A percentile compares a stretch with the other conserved stretches of the same genome.
Conservation (phyloP, 257 asterid species). For the Linaria vulgaris region DNA sequence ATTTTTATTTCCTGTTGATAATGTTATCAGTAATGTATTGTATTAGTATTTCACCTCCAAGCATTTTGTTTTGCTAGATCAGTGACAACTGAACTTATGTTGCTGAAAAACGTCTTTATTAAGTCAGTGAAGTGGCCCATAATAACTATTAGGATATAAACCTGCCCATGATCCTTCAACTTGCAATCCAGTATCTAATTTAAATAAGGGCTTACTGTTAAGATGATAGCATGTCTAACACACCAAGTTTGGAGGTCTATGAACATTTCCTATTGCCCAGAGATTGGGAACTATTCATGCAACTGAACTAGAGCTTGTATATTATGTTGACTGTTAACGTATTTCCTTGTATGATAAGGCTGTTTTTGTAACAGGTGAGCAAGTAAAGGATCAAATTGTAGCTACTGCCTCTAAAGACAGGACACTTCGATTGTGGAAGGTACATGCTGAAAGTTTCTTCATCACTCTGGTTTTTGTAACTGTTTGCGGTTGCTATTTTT, state of each 20-base stretch:
- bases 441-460: conserved; percentile 32
- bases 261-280: not conserved
- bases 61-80: not conserved
- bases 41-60: not conserved
- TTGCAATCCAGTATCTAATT: conserved; percentile 8
- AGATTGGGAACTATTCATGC: not conserved
- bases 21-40: not conserved
- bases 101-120: not conserved
- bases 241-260: not conserved
- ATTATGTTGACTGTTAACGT: not conserved
- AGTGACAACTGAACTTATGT: conserved; percentile 6
- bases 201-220: conserved; percentile 1
- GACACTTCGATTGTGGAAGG: conserved; percentile 91
- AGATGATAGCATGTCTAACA: conserved; percentile 4
- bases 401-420: conserved; percentile 95
- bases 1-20: conserved; percentile 14
- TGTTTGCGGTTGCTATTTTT: conserved; percentile 6
- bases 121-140: not conserved
- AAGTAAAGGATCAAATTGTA: conserved; percentile 48
- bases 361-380: conserved; percentile 37
- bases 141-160: not conserved
- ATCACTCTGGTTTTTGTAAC: conserved; percentile 22
- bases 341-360: conserved; percentile 15
- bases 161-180: not conserved
- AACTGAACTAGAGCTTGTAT: not conserved